Conservation (phyloP, 768 basidiomycete genomes). For the Suillus discolor region DNA sequence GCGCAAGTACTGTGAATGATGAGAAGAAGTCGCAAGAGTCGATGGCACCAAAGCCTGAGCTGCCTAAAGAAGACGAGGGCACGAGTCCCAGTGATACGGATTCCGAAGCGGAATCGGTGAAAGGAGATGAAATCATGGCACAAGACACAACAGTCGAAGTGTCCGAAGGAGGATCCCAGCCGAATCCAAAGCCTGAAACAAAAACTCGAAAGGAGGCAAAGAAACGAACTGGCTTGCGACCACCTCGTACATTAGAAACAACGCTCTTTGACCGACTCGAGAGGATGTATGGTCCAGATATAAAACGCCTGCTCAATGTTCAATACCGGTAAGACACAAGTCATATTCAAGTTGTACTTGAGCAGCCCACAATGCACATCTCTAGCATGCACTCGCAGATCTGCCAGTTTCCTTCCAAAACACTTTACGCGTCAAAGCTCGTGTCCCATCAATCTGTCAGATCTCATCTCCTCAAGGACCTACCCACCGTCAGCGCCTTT, state of each 20-base stretch:
- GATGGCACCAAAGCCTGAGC: constrained; percentile 9
- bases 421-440: constrained; percentile 75
- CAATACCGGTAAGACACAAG: constrained; percentile 73
- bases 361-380: neutral
- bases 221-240: constrained; percentile 39
- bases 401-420: constrained; percentile 82
- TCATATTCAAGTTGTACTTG: neutral
- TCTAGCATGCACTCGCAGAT: constrained; percentile 86
- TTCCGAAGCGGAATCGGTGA: constrained; percentile 22
- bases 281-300: constrained; percentile 76
- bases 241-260: constrained; percentile 76
- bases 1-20: constrained; percentile 9
- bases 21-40: constrained; percentile 6
- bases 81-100: constrained; percentile 8
- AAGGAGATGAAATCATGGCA: constrained; percentile 22
- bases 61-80: constrained; percentile 5
- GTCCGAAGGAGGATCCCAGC: constrained; percentile 4
- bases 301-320: constrained; percentile 86
- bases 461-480: constrained; percentile 68
- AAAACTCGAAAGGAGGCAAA: constrained; percentile 16
- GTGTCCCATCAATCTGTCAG: constrained; percentile 73
- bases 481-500: constrained; percentile 52
- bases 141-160: constrained; percentile 18
- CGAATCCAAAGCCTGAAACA: constrained; percentile 6
- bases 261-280: constrained; percentile 94